Evolutionary conservation across 1,139 yeast species (phyloP).

Genomic region (Candida buenavistaensis): DNA sequence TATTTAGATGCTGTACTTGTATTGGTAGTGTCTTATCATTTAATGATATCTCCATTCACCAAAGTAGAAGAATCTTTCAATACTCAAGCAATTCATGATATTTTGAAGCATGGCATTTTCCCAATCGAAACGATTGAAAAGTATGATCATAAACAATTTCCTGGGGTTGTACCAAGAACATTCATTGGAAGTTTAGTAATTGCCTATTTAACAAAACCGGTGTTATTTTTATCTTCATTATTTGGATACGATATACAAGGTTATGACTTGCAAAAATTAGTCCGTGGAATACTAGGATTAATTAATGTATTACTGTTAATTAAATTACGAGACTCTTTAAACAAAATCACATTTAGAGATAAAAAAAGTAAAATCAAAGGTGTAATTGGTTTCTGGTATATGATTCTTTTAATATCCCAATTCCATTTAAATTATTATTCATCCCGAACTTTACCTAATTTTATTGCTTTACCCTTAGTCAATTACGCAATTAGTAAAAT

Average conservation of each 20-base stretch:
- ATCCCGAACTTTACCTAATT: conserved; percentile 83
- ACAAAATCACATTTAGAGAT: conserved; percentile 25
- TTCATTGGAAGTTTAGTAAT: conserved; percentile 73
- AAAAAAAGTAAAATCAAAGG: conserved; percentile 23
- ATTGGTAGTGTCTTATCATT: conserved; percentile 42
- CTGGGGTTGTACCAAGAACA: conserved; percentile 89
- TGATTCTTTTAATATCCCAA: conserved; percentile 58
- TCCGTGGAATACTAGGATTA: conserved; percentile 55
- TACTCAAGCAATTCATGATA: conserved; percentile 86
- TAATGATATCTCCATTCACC: conserved; percentile 71
- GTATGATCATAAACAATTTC: conserved; percentile 77
- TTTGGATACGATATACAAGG: conserved; percentile 21
- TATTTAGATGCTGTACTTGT: conserved; percentile 24
- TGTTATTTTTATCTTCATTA: conserved; percentile 24
- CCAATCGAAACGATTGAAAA: conserved; percentile 32
- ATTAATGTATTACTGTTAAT: conserved; percentile 39
- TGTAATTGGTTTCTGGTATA: conserved; percentile 55
- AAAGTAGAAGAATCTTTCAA: conserved; percentile 95
- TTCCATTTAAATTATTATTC: conserved; percentile 80
- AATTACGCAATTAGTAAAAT: conserved; percentile 54
- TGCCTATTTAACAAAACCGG: conserved; percentile 35
- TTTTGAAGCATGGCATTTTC: conserved; percentile 60
- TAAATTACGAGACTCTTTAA: conserved; percentile 25
- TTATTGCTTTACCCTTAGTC: conserved; percentile 77
- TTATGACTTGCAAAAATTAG: conserved; percentile 43